phyloP scores from a whole-genome alignment of 2,329 filamentous ascomycete species.

The Paecilomyces fulvus region DNA sequence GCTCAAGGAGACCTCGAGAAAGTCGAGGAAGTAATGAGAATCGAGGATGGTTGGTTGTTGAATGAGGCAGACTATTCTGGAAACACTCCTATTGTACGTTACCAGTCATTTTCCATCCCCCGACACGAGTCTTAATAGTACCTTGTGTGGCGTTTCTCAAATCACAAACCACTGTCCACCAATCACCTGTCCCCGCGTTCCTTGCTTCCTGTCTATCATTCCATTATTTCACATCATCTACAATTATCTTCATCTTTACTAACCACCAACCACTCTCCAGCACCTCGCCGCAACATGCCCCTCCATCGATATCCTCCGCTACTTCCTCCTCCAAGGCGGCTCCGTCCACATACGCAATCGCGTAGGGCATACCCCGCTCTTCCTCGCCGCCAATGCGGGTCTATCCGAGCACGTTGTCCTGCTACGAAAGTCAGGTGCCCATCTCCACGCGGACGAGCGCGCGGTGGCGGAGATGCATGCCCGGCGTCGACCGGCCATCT shows the following conservation, averaged over 20 bases:
- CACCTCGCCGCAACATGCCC: slow-evolving; percentile 52
- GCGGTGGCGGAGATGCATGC: slow-evolving; percentile 44
- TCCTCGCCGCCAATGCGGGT: slow-evolving; percentile 50
- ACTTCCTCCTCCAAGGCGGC: slow-evolving; percentile 48
- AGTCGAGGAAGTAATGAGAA: slow-evolving; percentile 59
- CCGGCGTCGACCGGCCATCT: slow-evolving; percentile 32
- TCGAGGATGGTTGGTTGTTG: slow-evolving; percentile 58
- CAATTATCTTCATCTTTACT: not conserved
- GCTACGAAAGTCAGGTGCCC: slow-evolving; percentile 49
- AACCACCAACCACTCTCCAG: slow-evolving; percentile 21
- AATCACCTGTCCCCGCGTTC: not conserved
- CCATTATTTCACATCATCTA: not conserved
- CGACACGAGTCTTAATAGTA: not conserved
- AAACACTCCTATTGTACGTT: slow-evolving; percentile 53
- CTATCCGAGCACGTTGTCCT: slow-evolving; percentile 46
- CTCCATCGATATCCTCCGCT: slow-evolving; percentile 46
- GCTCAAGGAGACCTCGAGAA: slow-evolving; percentile 59
- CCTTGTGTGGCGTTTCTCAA: not conserved
- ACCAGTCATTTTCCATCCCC: not conserved
- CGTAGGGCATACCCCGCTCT: slow-evolving; percentile 50
- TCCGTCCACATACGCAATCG: slow-evolving; percentile 54
- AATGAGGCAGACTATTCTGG: slow-evolving; percentile 73
- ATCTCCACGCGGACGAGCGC: slow-evolving; percentile 51
- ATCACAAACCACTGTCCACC: not conserved
- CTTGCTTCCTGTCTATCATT: not conserved